Conservation (phyloP, 208 protist species). For the Leishmania martiniquensis region DNA sequence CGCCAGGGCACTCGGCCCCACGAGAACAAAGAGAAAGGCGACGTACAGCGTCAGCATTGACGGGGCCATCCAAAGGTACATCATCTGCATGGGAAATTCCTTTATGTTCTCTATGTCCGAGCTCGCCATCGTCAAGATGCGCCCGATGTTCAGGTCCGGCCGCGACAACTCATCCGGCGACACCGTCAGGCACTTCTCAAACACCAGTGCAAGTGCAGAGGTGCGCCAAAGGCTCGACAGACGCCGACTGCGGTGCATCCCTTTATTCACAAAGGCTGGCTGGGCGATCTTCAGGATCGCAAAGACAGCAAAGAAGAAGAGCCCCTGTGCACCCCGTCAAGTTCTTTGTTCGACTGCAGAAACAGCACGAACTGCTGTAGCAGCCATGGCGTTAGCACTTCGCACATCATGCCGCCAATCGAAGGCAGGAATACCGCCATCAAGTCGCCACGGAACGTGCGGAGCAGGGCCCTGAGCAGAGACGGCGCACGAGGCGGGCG, state of each 20-base stretch:
- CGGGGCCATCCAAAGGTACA: slow-evolving; percentile 53
- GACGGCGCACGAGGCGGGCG: slow-evolving; percentile 32
- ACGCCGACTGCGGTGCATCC: slow-evolving; percentile 39
- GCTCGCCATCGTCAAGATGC: slow-evolving; percentile 89
- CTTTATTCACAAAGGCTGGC: slow-evolving; percentile 39
- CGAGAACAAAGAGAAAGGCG: slow-evolving; percentile 49
- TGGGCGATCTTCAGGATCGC: slow-evolving; percentile 39
- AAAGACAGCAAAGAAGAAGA: slow-evolving; percentile 30
- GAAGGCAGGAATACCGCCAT: slow-evolving; percentile 37
- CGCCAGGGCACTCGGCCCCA: slow-evolving; percentile 74
- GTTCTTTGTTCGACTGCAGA: slow-evolving; percentile 18
- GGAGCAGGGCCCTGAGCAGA: slow-evolving; percentile 38
- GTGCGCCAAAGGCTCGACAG: slow-evolving; percentile 51
- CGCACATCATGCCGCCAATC: slow-evolving; percentile 45
- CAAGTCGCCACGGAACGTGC: slow-evolving; percentile 32
- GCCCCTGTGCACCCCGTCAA: slow-evolving; percentile 17
- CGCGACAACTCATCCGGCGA: slow-evolving; percentile 46
- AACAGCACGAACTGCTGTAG: slow-evolving; percentile 61
- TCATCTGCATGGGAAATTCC: slow-evolving; percentile 41
- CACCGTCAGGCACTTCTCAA: slow-evolving; percentile 79
- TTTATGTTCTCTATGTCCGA: slow-evolving; percentile 67
- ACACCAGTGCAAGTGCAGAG: slow-evolving; percentile 70
- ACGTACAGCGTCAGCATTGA: slow-evolving; percentile 68
- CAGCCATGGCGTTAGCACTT: slow-evolving; percentile 58
- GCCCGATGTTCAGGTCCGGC: slow-evolving; percentile 77